Evolutionary conservation across 208 protist genomes (phyloP), one percentile per base, ranked within the genome.

Genomic region (Crithidia thermophila): DNA sequence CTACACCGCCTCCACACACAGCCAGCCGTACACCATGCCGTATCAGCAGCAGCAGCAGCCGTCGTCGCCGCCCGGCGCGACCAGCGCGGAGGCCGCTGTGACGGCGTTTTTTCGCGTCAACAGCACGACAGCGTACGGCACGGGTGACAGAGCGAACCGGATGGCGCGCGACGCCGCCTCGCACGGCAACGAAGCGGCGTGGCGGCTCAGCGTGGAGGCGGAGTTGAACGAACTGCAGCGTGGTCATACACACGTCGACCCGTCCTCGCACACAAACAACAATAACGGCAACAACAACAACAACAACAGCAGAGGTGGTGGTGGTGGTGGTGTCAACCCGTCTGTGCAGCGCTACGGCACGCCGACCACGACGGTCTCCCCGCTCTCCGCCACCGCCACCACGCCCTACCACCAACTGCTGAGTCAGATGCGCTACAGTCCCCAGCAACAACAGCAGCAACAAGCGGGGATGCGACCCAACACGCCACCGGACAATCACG

Each of bases 391-490:
- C 2, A 36, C 67, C 30, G 65, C 67, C 21, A 60, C 51, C 0
- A 73, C 67, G 13, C 67, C 67, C 13, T 73, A 73, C 28, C 67
- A 73, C 21, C 67, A 73, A 47, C 58, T 73, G 30, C 58, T 73
- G n/a, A 73, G 67, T 45, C 56, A 66, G 40, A 34, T 73, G 33
- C 56, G 67, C 13, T 53, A 66, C 49, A 73, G 58, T 40, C 67
- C 67, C 4, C 59, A 59, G 52, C 67, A 73, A 30, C n/a, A n/a
- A n/a, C n/a, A n/a, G n/a, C n/a, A n/a, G n/a, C n/a, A n/a, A n/a
- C n/a, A n/a, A 16, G 21, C 4, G 20, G 40, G 14, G 31, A n/a
- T 8, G 34, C 33, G 28, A 28, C 30, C 5, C 67, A 63, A 71
- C 27, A 71, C 65, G 27, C 65, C 65, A 37, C 55, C 55, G 6